Conservation (phyloP, 768 basidiomycete species). For the Russula emetica region DNA sequence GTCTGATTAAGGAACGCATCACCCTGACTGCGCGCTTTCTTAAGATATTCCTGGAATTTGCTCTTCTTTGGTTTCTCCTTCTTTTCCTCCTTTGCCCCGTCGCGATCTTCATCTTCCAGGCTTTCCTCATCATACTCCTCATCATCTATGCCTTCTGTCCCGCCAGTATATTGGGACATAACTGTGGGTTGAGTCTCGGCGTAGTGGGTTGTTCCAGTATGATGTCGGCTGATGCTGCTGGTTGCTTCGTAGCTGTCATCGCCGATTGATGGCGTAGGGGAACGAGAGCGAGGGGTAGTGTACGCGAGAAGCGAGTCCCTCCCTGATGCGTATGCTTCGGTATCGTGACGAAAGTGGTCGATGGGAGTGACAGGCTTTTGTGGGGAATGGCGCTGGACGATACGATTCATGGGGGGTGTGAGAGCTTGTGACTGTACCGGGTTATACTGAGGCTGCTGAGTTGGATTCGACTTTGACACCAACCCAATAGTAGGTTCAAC, state of each 20-base stretch:
- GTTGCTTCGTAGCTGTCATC: constrained; percentile 67
- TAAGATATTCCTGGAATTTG: constrained; percentile 18
- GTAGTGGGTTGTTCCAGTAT: constrained; percentile 37
- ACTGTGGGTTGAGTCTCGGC: constrained; percentile 13
- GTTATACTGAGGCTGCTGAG: constrained; percentile 8
- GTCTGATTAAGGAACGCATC: constrained; percentile 35
- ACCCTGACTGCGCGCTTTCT: constrained; percentile 8
- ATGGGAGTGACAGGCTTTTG: constrained; percentile 35
- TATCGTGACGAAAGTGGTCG: constrained; percentile 61
- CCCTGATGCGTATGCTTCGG: constrained; percentile 67
- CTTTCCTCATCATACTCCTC: background rate
- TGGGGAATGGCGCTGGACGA: constrained; percentile 19
- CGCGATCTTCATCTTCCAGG: constrained; percentile 15
- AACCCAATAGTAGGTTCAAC: constrained; percentile 9
- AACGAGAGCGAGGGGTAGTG: constrained; percentile 59
- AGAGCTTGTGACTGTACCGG: constrained; percentile 15
- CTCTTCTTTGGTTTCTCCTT: constrained; percentile 18
- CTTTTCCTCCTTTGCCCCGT: constrained; percentile 30
- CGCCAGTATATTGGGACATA: constrained; percentile 10
- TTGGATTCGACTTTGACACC: constrained; percentile 8
- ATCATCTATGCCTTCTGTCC: background rate
- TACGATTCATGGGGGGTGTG: constrained; percentile 21
- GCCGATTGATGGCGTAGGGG: constrained; percentile 69
- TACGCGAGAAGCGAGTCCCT: constrained; percentile 47
- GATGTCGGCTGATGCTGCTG: constrained; percentile 52